Evolutionary conservation across 225 moss, liverwort and hornwort genomes (phyloP), one percentile per base, ranked within the genome.

Genomic region (Rhytidiadelphus loreus): DNA sequence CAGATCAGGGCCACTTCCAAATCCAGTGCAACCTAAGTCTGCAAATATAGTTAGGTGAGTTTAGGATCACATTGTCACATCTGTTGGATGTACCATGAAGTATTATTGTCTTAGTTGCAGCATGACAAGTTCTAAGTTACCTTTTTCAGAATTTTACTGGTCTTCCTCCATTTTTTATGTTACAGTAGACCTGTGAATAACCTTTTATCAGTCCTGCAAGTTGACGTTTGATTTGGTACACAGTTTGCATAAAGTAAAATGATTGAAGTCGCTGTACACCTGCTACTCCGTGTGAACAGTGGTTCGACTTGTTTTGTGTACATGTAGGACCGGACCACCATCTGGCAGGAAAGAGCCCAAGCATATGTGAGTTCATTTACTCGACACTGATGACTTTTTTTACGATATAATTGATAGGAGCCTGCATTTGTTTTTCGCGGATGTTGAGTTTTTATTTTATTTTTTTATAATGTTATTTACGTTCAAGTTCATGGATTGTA

Each of bases 281-380:
- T 55, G 30, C 64, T 86, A 70, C 52, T 82, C 63, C 26, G 69
- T 87, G 57, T 83, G 77, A 81, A 77, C 61, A 39, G 77, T 89
- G 81, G 24, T 84, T 65, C 88, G 83, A 81, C 86, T 59, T 89
- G 87, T 91, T 84, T 89, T 69, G 60, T 73, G 53, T 79, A 83
- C 80, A 89, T 91, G 88, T 88, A 95, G 95, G 92, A 91, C 91
- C 90, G 93, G 92, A 87, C 90, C 91, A n/a, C 61, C 89, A 76
- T 90, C 93, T 91, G 91, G 91, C 68, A 93, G 92, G 86, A 95
- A 95, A 92, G 95, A 95, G 88, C 95, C 95, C 71, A 95, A 95
- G 90, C 95, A 95, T 84, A 93, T 93, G 95, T 95, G 89, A 93
- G 95, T 88, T 53, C 66, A 88, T 78, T 87, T 88, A 58, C 70